Percentiles rank a stretch among this genome's conserved stretches.
Evolutionary conservation across 2,329 filamentous ascomycete species (phyloP).

Genomic region (Xylaria sp.): DNA sequence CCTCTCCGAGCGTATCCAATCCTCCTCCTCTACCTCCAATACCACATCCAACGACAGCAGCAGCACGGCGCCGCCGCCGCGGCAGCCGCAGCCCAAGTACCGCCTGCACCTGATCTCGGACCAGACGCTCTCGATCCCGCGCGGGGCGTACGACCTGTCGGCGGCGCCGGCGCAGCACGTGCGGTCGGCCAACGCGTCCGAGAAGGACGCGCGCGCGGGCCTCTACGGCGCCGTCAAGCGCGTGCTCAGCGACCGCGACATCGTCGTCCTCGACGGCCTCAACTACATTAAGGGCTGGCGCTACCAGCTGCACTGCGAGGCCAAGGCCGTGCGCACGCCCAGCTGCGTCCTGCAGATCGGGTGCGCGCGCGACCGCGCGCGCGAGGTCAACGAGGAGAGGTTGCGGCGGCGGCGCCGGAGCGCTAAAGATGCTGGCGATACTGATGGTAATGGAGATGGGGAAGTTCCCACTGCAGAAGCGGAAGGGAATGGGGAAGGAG

Average conservation of each 20-base stretch:
- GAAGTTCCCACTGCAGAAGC: constrained; percentile 28
- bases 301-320: constrained; percentile 84
- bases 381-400: constrained; percentile 62
- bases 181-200: constrained; percentile 71
- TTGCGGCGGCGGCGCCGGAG: constrained; percentile 47
- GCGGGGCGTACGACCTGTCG: constrained; percentile 71
- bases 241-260: constrained; percentile 69
- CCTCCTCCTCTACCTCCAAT: constrained; percentile 36
- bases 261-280: constrained; percentile 77
- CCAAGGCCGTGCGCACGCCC: constrained; percentile 76
- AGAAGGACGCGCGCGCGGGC: constrained; percentile 80
- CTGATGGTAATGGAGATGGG: constrained; percentile 21
- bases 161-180: constrained; percentile 60
- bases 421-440: constrained; percentile 27
- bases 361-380: constrained; percentile 55
- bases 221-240: constrained; percentile 80
- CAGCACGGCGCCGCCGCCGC: not conserved
- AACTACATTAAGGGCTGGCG: constrained; percentile 93
- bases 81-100: constrained; percentile 46
- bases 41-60: not conserved
- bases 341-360: constrained; percentile 74
- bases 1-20: constrained; percentile 60
- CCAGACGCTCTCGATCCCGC: constrained; percentile 68
- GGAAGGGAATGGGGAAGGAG: constrained; percentile 33
- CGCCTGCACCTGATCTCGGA: constrained; percentile 76